Evolutionary conservation across 2,329 filamentous ascomycete genomes (phyloP).

Genomic region (Alternaria gaisen): DNA sequence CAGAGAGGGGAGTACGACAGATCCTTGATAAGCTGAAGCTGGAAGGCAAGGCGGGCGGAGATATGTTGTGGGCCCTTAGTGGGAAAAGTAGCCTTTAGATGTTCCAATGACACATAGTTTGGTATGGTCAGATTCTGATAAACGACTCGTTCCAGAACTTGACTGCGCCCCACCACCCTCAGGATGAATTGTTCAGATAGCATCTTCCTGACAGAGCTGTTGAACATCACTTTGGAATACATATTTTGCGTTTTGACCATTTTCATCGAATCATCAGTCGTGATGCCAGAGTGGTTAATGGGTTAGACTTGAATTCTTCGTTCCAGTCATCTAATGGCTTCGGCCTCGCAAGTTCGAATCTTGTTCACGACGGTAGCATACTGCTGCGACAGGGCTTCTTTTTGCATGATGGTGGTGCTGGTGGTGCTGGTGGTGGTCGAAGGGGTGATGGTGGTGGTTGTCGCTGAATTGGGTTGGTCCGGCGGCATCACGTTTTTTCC

Average conservation of each 20-base stretch:
- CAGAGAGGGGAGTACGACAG: conserved; percentile 77
- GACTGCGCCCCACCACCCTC: conserved; percentile 3
- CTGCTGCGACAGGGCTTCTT: too few relatives aligned
- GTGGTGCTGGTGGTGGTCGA: too few relatives aligned
- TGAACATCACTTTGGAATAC: accelerated
- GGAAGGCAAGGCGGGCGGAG: conserved; percentile 71
- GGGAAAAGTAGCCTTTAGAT: conserved; percentile 44
- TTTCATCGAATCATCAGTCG: conserved; percentile 28
- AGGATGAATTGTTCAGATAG: too few relatives aligned
- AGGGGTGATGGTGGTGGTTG: too few relatives aligned
- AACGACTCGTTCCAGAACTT: not conserved
- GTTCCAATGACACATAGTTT: conserved; percentile 6
- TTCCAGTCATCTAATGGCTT: conserved; percentile 55
- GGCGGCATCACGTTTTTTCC: not conserved
- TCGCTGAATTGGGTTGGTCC: not conserved
- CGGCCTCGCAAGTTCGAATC: conserved; percentile 45
- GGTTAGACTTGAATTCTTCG: conserved; percentile 52
- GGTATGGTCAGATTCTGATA: not conserved
- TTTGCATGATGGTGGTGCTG: not conserved
- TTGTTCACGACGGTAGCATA: not conserved
- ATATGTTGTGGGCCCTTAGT: conserved; percentile 47
- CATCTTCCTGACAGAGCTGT: too few relatives aligned
- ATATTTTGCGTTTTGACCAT: accelerated
- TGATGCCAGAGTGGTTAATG: conserved; percentile 55
- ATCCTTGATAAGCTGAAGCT: conserved; percentile 79